These are phyloP conservation scores for Tirmania nivea DNA, from an alignment of 495 filamentous ascomycete genomes.

Conservation along the genomic window DNA sequence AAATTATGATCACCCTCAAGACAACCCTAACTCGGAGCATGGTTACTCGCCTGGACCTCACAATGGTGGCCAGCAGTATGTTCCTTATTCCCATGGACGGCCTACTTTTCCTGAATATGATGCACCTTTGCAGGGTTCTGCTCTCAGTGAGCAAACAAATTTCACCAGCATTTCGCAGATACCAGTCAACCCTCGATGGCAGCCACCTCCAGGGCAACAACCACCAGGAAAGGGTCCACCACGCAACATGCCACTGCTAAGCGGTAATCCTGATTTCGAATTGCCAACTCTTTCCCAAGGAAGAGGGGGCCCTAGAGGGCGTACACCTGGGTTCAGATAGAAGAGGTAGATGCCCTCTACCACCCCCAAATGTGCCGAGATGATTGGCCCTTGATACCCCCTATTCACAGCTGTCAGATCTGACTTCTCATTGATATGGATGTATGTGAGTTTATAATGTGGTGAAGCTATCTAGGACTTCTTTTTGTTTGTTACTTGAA, in stretches of 20 bases:
- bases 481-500: too few species aligned
- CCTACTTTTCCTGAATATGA: not conserved
- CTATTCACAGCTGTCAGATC: too few species aligned
- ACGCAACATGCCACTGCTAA: constrained; percentile 28
- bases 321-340: not conserved
- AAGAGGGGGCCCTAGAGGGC: constrained; percentile 3
- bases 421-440: too few species aligned
- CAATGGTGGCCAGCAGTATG: not conserved
- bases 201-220: constrained; percentile 16
- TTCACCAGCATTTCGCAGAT: constrained; percentile 76
- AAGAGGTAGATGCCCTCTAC: not conserved
- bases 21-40: not conserved
- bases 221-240: constrained; percentile 15
- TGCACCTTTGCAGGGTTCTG: not conserved
- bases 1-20: not conserved
- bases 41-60: not conserved
- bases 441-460: too few species aligned
- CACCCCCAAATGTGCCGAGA: not conserved
- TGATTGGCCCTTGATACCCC: not conserved
- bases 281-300: constrained; percentile 23
- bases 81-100: not conserved
- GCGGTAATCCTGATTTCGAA: constrained; percentile 56
- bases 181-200: constrained; percentile 70
- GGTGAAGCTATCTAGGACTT: too few species aligned
- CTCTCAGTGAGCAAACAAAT: constrained; percentile 47